Evolutionary conservation across 2,329 filamentous ascomycete species (phyloP), one percentile per base, ranked within the genome.

Genomic region (Aspergillus ruber): DNA sequence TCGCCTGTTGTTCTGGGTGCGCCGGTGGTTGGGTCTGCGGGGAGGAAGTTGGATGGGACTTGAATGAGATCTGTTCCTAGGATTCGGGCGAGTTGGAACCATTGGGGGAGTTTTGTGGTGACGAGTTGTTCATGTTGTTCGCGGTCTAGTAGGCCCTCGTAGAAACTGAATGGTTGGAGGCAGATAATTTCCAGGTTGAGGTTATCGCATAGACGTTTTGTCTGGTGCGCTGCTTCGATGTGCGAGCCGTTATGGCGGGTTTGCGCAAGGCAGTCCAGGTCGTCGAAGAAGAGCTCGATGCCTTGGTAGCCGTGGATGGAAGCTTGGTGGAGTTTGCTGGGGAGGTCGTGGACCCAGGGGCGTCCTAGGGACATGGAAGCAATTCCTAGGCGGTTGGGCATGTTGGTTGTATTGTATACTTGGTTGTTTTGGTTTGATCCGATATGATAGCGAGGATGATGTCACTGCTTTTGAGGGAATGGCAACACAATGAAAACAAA

Each of bases 341-440:
- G 66, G 18, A 91, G 74, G 23, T 75, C 72, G 65, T 91, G 87
- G 53, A 85, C 81, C 61, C 84, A 84, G 58, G 81, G 82, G 38
- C 85, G 82, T 38, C 87, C 86, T 1, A 91, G 76, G 43, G 85
- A 90, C 77, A 90, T 87, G 52, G 85, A 86, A 49, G 83, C 83
- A 61, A 91, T 90, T 35, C 77, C 85, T 54, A 84, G 77, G 42
- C 56, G 59, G 52, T 62, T 61, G 48, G 48, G 48, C 59, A 63
- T 65, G 46, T 47, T 50, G 35, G 21, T 21, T 42, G 4, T 35
- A 27, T 20, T 39, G n/a, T 29, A 20, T 44, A 27, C 27, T 17
- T 20, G n/a, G n/a, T n/a, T 5, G 13, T 3, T 15, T 17, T 20
- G 10, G 13, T 6, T 9, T 39, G 35, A 17, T 39, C 18, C 6